Base-by-base conservation (phyloP, 2,329 filamentous ascomycete species). In the Pochonia chlamydosporia region DNA sequence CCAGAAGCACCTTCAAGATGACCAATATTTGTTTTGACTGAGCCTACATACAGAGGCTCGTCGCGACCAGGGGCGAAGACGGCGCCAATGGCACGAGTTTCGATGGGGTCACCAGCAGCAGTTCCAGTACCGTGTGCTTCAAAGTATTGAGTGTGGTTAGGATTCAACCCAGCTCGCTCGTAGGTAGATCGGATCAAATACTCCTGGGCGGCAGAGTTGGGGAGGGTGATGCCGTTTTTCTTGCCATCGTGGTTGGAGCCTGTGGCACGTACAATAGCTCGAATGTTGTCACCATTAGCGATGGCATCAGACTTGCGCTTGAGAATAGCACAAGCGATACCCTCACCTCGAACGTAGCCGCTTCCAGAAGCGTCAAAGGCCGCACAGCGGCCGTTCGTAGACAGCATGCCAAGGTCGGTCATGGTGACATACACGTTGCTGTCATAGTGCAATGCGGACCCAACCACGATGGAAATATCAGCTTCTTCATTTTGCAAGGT, bases 291-390 rank as follows among this genome's bases (percentile, higher is more conserved):
- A 5, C 64, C 62, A 33, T 70, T 70, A 5, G 55, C 50, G 4
- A 75, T 46, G 3, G 73, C 73, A 45, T 70, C 63, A 4, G 61
- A 56, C 0, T 75, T 56, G 1, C 61, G 60, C 55, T 76, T 76
- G 1, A 77, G 46, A 5, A 71, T 50, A 9, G 76, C 48, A 13
- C 61, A 56, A 2, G 57, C 67, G n/a, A 68, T 56, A 1, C 69
- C 74, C 49, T 77, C 74, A 1, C 68, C 71, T 18, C 69, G 62
- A 4, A 60, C 66, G 48, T 75, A 76, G 0, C 73, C 74, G 42
- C 70, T 63, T 0, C 68, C 73, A 7, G 51, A 49, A 5, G 51
- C 52, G 30, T 61, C 59, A 47, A 68, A 70, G 0, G 63, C 60
- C 26, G 63, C 59, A 48, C 63, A 67, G 5, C 43, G 48, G 3